A percentile compares a stretch with the other conserved stretches of the same genome.
These are phyloP conservation scores for Pulveroboletus frians DNA, from an alignment of 768 basidiomycete genomes.

Conservation along the genomic window DNA sequence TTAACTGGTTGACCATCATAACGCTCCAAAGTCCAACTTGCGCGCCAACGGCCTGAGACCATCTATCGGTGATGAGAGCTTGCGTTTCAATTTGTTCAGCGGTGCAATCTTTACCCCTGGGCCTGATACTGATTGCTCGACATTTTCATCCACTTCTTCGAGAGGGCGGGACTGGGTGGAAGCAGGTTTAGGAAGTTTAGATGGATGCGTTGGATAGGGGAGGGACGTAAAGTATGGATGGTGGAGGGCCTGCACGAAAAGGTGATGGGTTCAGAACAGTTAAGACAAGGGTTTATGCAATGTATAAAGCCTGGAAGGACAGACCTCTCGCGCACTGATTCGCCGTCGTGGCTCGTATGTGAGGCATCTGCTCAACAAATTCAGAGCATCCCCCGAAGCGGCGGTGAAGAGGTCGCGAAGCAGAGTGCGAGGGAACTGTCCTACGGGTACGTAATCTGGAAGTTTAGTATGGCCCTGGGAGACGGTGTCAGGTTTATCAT, in stretches of 20 bases:
- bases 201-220: conserved; percentile 84
- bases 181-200: conserved; percentile 75
- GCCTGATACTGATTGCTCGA: conserved; percentile 46
- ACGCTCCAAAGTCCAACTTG: conserved; percentile 60
- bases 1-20: conserved; percentile 1
- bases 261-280: background rate
- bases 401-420: conserved; percentile 88
- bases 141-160: conserved; percentile 76
- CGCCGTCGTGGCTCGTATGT: conserved; percentile 83
- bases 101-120: conserved; percentile 48
- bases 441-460: conserved; percentile 84
- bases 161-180: conserved; percentile 50
- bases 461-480: conserved; percentile 84
- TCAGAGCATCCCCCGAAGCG: conserved; percentile 79
- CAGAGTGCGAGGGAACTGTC: conserved; percentile 78
- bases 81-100: conserved; percentile 63
- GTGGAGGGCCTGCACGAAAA: conserved; percentile 57
- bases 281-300: too few relatives aligned
- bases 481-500: background rate
- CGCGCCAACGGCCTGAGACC: conserved; percentile 59
- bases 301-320: conserved; percentile 15
- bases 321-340: conserved; percentile 72
- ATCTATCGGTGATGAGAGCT: conserved; percentile 52
- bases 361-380: conserved; percentile 74
- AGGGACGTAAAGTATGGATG: conserved; percentile 86